These are phyloP conservation scores for Ceratocystis colombiana DNA, from an alignment of 2,329 filamentous ascomycete genomes.

Conservation along the genomic window DNA sequence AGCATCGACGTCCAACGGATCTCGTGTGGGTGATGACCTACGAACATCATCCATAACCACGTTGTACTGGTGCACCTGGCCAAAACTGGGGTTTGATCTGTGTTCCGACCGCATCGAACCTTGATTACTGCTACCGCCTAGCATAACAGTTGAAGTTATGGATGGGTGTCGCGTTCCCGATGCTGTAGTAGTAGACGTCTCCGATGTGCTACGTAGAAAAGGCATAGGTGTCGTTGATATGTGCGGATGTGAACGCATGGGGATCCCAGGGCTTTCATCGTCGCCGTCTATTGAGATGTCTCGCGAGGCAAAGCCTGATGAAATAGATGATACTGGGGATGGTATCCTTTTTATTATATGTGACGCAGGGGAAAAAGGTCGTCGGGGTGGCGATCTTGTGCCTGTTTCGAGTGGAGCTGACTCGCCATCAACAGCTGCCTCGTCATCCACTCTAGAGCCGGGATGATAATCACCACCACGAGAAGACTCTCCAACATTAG, in stretches of 20 bases:
- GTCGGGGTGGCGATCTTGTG: neutral
- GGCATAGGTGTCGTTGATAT: constrained; percentile 36
- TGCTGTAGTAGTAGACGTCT: constrained; percentile 28
- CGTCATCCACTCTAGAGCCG: constrained; percentile 26
- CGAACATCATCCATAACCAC: constrained; percentile 31
- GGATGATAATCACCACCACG: constrained; percentile 34
- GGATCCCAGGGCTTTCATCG: constrained; percentile 27
- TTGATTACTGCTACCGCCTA: constrained; percentile 38
- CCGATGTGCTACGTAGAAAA: constrained; percentile 43
- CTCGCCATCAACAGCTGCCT: constrained; percentile 18
- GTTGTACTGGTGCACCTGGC: constrained; percentile 48
- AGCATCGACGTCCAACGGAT: constrained; percentile 15
- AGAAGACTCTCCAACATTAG: constrained; percentile 35
- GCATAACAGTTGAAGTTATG: constrained; percentile 41
- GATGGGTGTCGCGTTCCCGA: constrained; percentile 45
- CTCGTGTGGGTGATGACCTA: constrained; percentile 10
- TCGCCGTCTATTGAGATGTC: constrained; percentile 22
- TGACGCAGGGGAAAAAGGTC: constrained; percentile 20
- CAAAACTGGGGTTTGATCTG: constrained; percentile 45
- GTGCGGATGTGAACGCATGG: constrained; percentile 31
- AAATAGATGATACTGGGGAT: constrained; percentile 11
- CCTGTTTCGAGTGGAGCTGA: constrained; percentile 17
- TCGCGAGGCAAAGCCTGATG: constrained; percentile 16
- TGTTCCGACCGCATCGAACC: constrained; percentile 33
- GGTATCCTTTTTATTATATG: neutral